phyloP scores from a whole-genome alignment of 108 stramenopile genomes.

The Cylindrotheca closterium region DNA sequence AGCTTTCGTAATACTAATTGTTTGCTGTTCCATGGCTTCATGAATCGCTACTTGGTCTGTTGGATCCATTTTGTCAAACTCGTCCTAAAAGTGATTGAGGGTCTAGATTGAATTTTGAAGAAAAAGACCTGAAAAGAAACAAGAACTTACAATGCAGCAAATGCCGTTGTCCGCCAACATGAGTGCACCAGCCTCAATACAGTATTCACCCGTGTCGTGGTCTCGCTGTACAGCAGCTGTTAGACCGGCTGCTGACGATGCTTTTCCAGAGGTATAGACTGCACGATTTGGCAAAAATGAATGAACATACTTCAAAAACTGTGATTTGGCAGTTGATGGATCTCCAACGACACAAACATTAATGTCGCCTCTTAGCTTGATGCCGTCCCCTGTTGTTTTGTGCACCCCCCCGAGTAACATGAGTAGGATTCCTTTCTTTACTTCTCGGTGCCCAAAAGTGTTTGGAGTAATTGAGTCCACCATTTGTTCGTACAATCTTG shows the following conservation, averaged over 20 bases:
- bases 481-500: constrained; percentile 75
- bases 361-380: constrained; percentile 96
- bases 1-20: constrained; percentile 99
- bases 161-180: constrained; percentile 99
- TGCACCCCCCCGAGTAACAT: constrained; percentile 97
- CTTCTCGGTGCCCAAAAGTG: constrained; percentile 96
- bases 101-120: background rate
- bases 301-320: constrained; percentile 97
- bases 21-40: constrained; percentile 99
- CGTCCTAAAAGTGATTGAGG: constrained; percentile 17
- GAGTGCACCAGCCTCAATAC: constrained; percentile 98
- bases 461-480: constrained; percentile 88
- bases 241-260: constrained; percentile 97
- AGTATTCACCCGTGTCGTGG: constrained; percentile 97
- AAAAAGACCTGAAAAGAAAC: background rate
- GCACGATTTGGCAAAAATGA: constrained; percentile 88
- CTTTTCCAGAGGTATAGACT: constrained; percentile 98
- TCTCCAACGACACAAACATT: constrained; percentile 98
- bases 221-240: constrained; percentile 97
- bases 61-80: constrained; percentile 95
- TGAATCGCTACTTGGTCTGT: constrained; percentile 98
- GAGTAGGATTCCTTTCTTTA: constrained; percentile 95
- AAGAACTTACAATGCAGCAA: constrained; percentile 95
- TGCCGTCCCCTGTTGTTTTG: constrained; percentile 95
- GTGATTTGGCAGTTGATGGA: constrained; percentile 98